Percentiles rank a stretch among this genome's conserved stretches.
Conservation (phyloP, 768 basidiomycete genomes). For the Myochromella boudieri region DNA sequence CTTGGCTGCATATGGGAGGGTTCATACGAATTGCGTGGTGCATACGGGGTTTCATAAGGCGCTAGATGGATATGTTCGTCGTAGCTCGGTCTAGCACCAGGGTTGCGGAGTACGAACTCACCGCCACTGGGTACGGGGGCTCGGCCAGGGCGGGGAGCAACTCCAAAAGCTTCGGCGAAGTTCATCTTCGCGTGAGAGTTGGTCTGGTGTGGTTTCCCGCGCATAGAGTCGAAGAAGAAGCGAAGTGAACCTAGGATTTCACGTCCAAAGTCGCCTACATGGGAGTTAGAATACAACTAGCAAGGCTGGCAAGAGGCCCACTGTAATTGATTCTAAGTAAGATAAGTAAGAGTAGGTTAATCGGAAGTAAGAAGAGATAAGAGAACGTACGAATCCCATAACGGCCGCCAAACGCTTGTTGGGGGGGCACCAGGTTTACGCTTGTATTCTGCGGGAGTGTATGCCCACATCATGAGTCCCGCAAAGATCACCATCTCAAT, state of each 20-base stretch:
- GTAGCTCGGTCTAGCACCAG: constrained; percentile 17
- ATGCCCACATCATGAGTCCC: constrained; percentile 81
- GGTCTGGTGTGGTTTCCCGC: constrained; percentile 27
- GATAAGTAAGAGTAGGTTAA: neutral
- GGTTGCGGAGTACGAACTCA: constrained; percentile 1
- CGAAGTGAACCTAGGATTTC: constrained; percentile 66
- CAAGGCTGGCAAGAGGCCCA: constrained; percentile 3
- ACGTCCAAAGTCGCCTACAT: constrained; percentile 57
- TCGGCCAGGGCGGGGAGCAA: constrained; percentile 12
- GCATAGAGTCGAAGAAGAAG: constrained; percentile 51
- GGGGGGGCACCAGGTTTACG: constrained; percentile 35
- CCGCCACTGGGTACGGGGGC: neutral
- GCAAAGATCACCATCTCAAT: constrained; percentile 93
- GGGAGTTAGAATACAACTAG: neutral
- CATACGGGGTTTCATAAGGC: constrained; percentile 9
- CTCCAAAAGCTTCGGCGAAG: constrained; percentile 41
- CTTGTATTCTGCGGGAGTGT: constrained; percentile 67
- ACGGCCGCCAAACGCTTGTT: constrained; percentile 65
- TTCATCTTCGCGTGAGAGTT: constrained; percentile 23
- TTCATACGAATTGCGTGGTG: no score
- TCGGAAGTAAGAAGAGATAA: constrained; percentile 11
- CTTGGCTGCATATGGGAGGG: neutral
- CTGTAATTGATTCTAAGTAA: constrained; percentile 34
- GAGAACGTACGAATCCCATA: constrained; percentile 64
- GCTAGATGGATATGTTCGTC: constrained; percentile 18